Base-by-base conservation (phyloP, 257 asterid genomes). In the Salvia rosmarinus region DNA sequence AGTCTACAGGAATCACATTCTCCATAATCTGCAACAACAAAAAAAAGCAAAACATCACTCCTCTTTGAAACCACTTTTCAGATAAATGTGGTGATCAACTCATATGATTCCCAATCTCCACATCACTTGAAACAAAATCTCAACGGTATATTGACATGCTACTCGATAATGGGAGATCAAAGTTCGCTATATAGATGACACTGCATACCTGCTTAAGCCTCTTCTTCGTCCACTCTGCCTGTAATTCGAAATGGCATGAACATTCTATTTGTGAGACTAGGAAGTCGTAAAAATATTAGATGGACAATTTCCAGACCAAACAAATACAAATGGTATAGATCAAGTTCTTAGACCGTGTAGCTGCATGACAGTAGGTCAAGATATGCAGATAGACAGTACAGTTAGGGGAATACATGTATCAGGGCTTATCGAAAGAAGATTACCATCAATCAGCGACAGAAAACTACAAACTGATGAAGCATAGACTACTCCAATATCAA, bases 1-100 rank as follows among this genome's bases (percentile, higher is more conserved):
- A n/a, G n/a, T n/a, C 85, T 57, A 90, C 83, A 25, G 98, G 96
- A 69, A 92, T 87, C 72, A 92, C 87, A 39, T 87, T 87, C 86
- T 88, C 91, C 86, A 86, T 84, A 51, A 92, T 85, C 98, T 92
- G 88, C 79, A 78, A 6, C 40, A 68, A 60, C 34, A 52, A 43
- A 62, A 32, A 66, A 50, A 37, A 16, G 40, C 35, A 11, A n/a
- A n/a, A n/a, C n/a, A n/a, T n/a, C n/a, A n/a, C n/a, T n/a, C n/a
- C n/a, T n/a, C n/a, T n/a, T n/a, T n/a, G n/a, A 35, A 17, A 8
- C 35, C 49, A 61, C 9, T 61, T 4, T 16, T 60, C 49, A n/a
- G 34, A 40, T 57, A 57, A 56, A 11, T 2, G n/a, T 58, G 4
- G 11, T 30, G 21, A 12, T 51, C 56, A 49, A 17, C 56, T 49